Evolutionary conservation across 306 rosid species (phyloP).

Genomic region (Benincasa hispida): DNA sequence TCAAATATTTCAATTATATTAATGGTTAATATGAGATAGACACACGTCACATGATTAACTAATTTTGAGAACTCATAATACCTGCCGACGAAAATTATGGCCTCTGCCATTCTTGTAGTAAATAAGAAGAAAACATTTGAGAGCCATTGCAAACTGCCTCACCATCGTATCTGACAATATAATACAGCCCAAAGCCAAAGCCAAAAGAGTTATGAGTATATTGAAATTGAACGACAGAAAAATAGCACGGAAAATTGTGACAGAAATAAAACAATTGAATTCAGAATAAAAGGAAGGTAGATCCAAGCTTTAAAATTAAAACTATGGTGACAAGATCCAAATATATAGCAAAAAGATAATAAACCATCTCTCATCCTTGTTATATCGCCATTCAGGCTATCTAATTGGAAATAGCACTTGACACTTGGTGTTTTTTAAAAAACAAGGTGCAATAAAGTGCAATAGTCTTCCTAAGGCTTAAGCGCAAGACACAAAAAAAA

Average conservation of each 20-base stretch:
- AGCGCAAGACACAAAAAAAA: too few species aligned
- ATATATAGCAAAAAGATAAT: background rate
- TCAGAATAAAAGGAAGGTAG: background rate
- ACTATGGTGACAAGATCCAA: background rate
- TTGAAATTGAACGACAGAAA: background rate
- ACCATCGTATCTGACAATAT: constrained; percentile 54
- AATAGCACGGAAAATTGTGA: background rate
- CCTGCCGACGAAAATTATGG: constrained; percentile 70
- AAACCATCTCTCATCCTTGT: background rate
- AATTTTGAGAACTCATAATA: constrained; percentile 6
- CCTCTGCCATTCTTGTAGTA: constrained; percentile 77
- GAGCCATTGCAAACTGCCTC: constrained; percentile 78
- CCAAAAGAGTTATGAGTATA: background rate
- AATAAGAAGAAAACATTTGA: constrained; percentile 71
- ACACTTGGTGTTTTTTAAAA: too few species aligned
- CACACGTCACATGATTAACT: background rate
- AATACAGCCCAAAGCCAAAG: constrained; percentile 6
- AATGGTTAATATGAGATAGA: constrained; percentile 3
- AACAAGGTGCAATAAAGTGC: too few species aligned
- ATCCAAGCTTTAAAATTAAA: too few species aligned
- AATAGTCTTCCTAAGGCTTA: too few species aligned
- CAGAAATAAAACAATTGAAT: background rate
- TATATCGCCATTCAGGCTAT: background rate
- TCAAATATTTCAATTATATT: constrained; percentile 20
- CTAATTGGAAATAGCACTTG: background rate